Evolutionary conservation across 2,329 filamentous ascomycete species (phyloP), one percentile per base, ranked within the genome.

Genomic region (Epichloe uncinata): DNA sequence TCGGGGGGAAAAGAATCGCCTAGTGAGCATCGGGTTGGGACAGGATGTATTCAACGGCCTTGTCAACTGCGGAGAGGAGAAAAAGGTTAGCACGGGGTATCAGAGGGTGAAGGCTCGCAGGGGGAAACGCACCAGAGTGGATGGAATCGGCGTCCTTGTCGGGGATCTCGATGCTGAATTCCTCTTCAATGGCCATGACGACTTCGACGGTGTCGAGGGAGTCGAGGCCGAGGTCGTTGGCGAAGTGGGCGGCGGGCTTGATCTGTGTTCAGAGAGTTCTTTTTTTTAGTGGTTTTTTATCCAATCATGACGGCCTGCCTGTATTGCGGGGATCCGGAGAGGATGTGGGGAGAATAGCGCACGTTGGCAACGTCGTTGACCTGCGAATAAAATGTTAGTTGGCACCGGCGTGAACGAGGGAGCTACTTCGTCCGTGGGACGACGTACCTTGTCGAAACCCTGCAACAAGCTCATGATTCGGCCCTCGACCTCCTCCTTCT

Each of bases 111-210:
- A 26, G 26, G 26, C 3, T 26, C 22, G 22, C 22, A 3, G 7
- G 12, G 2, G 3, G 33, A 18, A 26, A 73, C 87, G 60, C 85
- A 95, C 89, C 83, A 64, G 88, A 95, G 79, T 93, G 88, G 70
- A 96, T 95, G 58, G 78, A 77, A 70, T 96, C 90, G 59, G 90
- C 90, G 66, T 95, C 88, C 81, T 95, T 95, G 74, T 96, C 90
- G 60, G 90, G 90, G 63, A 96, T 96, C 79, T 96, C 90, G 69
- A 96, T 93, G 84, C 88, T 80, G 66, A 82, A 81, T 63, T 82
- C 75, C 73, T 98, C 93, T 80, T 98, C 93, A 72, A 98, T 97
- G 58, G 93, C 93, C 93, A 98, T 98, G 62, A 98, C 93, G 59
- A 98, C 93, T 78, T 98, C 93, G 56, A 98, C 93, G 56, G 93